Base-by-base conservation (phyloP, 257 asterid genomes). In the Nicotiana benthamiana region DNA sequence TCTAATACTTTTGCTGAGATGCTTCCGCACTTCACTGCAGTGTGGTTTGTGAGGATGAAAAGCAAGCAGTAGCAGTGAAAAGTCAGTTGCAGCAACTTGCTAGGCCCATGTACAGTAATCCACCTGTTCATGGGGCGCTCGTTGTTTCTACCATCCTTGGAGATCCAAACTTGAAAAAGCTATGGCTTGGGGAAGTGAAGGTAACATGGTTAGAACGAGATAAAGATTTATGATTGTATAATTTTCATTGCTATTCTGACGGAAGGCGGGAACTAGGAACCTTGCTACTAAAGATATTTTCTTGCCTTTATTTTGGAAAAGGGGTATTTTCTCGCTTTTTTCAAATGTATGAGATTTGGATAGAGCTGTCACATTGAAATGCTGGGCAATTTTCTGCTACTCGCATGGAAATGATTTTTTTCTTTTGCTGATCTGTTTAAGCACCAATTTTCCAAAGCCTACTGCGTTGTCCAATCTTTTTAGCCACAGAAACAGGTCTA, bases 21-120 rank as follows among this genome's bases (percentile, higher is more conserved):
- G 10, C 64, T 80, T 79, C 67, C 16, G 77, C 40, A 30, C n/a
- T 68, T 66, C 20, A 78, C 34, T 83, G 64, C 89, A 96, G 99
- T 70, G 87, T 96, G 83, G 97, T 94, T 18, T 96, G 99, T 82
- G 98, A 91, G 86, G 97, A 94, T 83, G 94, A 90, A 83, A 96
- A 90, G 84, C 97, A 96, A 88, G 98, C 99, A 17, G 92, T 89
- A 63, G 92, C 98, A 9, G 98, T 94, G 84, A 96, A 96, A 87
- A 96, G 98, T 86, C 99, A 94, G 92, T 82, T 96, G 83, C 99
- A 96, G 97, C 99, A 92, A 88, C 88, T 96, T 57, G 98, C 97
- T 9, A 87, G 98, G 83, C 99, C 99, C 54, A 96, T 96, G 99
- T 96, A 96, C 87, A 94, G 99, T 75, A 96, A 96, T 79, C 99